Evolutionary conservation across 208 protist species (phyloP), one percentile per base, ranked within the genome.

Genomic region (Paratrypanosoma confusum): DNA sequence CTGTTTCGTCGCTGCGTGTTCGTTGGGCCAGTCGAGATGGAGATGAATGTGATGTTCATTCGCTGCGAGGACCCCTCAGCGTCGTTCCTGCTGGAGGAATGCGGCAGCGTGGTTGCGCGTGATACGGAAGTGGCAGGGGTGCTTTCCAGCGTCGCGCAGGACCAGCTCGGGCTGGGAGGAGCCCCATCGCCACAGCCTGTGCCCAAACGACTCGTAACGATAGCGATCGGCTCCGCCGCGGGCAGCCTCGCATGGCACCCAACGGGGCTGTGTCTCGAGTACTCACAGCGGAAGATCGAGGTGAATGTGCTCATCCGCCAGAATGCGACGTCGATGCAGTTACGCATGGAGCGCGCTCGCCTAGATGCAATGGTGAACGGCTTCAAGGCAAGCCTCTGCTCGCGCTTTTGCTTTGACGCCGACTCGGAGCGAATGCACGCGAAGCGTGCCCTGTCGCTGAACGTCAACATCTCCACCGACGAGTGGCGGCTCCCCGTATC

Each of bases 1-100:
- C 50, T 68, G 35, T 83, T 88, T 49, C 56, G 51, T 0, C 45
- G 44, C 29, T 80, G 71, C 39, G 44, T 29, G 31, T 38, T 88
- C 75, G 50, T 36, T 34, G 5, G 37, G 49, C 22, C 10, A 39
- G 3, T 21, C 8, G 3, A 21, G 33, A 10, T 34, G 25, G 7
- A 21, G 47, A n/a, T n/a, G n/a, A n/a, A n/a, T n/a, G n/a, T n/a
- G n/a, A n/a, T n/a, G 33, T 16, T 16, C 13, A 62, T 59, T 25
- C 13, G 5, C 13, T 39, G 26, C 16, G 45, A 51, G 26, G 56
- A 61, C 24, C 25, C 34, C 22, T 51, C 39, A 27, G 63, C 50
- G 10, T 37, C 44, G 23, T 71, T 71, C 55, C 24, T 65, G 4
- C 50, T 27, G 22, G 38, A 60, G 5, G 32, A 60, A n/a, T 71